These are phyloP conservation scores for Clarireedia hainanense DNA, from an alignment of 2,329 filamentous ascomycete genomes.

Conservation along the genomic window DNA sequence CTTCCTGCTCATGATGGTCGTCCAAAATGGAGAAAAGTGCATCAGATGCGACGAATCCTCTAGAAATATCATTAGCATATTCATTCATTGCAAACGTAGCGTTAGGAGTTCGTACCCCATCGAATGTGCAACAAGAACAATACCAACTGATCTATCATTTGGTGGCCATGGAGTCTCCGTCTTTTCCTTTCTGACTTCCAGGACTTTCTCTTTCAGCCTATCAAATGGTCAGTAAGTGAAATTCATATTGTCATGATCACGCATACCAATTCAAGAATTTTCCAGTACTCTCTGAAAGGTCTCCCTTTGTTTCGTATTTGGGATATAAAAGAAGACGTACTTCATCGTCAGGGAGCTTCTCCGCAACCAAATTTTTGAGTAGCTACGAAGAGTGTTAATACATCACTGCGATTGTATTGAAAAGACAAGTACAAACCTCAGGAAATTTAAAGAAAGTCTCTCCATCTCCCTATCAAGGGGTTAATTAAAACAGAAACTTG, in stretches of 20 bases:
- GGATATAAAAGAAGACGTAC: slow-evolving; percentile 60
- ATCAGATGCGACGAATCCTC: slow-evolving; percentile 77
- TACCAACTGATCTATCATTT: slow-evolving; percentile 55
- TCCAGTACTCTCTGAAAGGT: slow-evolving; percentile 47
- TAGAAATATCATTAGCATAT: slow-evolving; percentile 22
- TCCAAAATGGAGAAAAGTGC: slow-evolving; percentile 52
- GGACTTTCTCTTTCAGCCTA: slow-evolving; percentile 8
- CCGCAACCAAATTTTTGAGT: slow-evolving; percentile 48
- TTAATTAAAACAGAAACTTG: not conserved
- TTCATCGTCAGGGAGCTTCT: slow-evolving; percentile 51
- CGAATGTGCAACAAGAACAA: slow-evolving; percentile 74
- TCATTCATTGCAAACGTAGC: not conserved
- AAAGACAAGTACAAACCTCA: slow-evolving; percentile 28
- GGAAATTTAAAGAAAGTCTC: slow-evolving; percentile 64
- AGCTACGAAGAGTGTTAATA: slow-evolving; percentile 33
- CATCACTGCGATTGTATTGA: not conserved
- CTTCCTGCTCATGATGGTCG: slow-evolving; percentile 14
- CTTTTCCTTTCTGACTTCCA: slow-evolving; percentile 6
- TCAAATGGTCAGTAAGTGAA: not conserved
- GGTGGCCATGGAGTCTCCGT: slow-evolving; percentile 4
- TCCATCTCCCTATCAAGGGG: slow-evolving; percentile 43
- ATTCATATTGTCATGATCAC: not conserved
- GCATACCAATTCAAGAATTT: slow-evolving; percentile 46
- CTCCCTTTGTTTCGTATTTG: slow-evolving; percentile 64
- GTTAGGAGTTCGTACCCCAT: slow-evolving; percentile 48